Conservation (phyloP, 1,284 basidiomycete genomes). For the Trametes polyzona region DNA sequence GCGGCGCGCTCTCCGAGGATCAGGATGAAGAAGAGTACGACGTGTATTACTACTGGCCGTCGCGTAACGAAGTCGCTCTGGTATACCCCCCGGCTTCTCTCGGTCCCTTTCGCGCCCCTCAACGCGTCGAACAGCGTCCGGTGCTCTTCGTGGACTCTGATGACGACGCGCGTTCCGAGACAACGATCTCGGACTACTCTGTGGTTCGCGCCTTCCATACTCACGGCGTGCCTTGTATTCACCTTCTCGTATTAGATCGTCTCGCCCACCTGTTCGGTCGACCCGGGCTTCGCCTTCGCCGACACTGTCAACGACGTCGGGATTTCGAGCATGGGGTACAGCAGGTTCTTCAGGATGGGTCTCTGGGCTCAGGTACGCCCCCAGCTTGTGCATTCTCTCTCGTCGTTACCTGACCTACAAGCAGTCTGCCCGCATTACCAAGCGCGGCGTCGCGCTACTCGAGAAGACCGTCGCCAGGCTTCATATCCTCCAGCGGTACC, state of each 20-base stretch:
- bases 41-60: conserved; percentile 15
- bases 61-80: conserved; percentile 3
- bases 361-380: conserved; percentile 19
- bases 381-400: neutral
- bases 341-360: conserved; percentile 18
- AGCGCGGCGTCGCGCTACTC: conserved; percentile 10
- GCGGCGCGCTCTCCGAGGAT: neutral
- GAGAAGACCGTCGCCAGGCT: neutral
- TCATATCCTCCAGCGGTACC: neutral
- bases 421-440: conserved; percentile 13
- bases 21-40: conserved; percentile 19
- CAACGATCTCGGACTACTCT: conserved; percentile 1
- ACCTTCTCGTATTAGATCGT: neutral
- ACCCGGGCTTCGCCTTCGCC: conserved; percentile 12
- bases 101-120: neutral
- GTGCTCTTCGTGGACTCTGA: neutral
- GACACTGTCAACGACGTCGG: neutral
- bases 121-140: neutral
- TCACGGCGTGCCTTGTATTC: neutral
- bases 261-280: conserved; percentile 8
- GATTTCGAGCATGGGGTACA: conserved; percentile 19
- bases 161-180: conserved; percentile 4
- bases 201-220: neutral
- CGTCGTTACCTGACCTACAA: neutral
- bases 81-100: neutral